phyloP scores from a whole-genome alignment of 2,329 filamentous ascomycete genomes.

The Metarhizium brunneum region DNA sequence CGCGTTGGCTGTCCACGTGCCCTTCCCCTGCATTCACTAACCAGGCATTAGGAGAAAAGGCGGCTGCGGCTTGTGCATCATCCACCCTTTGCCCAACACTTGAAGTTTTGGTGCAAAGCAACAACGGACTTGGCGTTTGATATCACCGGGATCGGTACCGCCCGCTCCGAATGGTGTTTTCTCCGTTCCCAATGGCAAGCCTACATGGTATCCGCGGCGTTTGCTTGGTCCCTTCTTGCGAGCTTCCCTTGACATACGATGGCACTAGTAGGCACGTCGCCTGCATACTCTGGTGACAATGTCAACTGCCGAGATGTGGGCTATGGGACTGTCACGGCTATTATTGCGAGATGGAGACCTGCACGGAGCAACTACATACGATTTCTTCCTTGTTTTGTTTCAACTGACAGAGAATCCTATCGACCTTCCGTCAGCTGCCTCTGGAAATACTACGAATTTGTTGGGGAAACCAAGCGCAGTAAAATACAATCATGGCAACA shows the following conservation, averaged over 20 bases:
- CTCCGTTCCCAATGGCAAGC: neutral
- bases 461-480: no score
- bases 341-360: neutral
- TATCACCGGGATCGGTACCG: neutral
- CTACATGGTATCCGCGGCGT: neutral
- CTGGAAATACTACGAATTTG: no score
- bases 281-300: neutral
- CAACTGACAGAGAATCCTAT: no score
- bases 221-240: neutral
- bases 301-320: neutral
- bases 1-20: neutral
- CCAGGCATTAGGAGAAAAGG: neutral
- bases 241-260: neutral
- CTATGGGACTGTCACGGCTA: neutral
- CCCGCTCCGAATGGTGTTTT: neutral
- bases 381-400: no score
- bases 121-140: neutral
- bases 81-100: neutral
- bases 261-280: neutral
- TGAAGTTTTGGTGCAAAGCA: neutral
- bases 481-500: no score
- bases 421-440: no score
- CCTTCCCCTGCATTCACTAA: neutral
- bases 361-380: neutral
- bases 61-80: neutral